Percentiles rank a stretch among this genome's conserved stretches.
Evolutionary conservation across 495 filamentous ascomycete species (phyloP).

Genomic region (Daldinia grandis): DNA sequence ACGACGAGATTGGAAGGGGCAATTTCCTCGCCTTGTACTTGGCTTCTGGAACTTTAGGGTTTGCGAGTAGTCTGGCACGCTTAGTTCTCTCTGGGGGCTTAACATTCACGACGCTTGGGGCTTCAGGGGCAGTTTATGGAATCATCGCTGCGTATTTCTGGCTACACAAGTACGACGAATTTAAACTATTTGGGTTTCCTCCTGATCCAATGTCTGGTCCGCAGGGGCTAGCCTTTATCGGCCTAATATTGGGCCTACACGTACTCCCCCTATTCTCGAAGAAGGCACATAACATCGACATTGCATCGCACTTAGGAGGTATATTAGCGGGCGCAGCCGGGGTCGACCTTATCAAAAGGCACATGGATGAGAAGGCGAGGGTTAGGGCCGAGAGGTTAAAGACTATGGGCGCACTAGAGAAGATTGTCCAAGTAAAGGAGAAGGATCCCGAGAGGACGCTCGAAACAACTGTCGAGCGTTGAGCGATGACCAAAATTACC

Average conservation of each 20-base stretch:
- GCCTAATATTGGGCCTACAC: conserved; percentile 57
- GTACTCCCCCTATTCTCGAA: conserved; percentile 52
- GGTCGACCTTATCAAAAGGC: conserved; percentile 41
- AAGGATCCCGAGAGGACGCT: conserved; percentile 2
- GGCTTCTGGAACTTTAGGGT: conserved; percentile 70
- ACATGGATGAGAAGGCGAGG: conserved; percentile 41
- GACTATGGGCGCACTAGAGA: conserved; percentile 29
- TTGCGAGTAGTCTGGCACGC: conserved; percentile 66
- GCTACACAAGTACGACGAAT: conserved; percentile 63
- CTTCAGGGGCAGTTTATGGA: conserved; percentile 76
- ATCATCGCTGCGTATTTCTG: conserved; percentile 73
- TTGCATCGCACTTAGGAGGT: conserved; percentile 78
- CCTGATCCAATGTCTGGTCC: conserved; percentile 60
- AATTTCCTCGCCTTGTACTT: conserved; percentile 84
- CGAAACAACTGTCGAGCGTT: background rate
- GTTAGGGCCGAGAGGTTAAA: conserved; percentile 37
- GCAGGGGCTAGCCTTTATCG: conserved; percentile 59
- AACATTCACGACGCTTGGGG: conserved; percentile 65
- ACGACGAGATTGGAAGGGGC: conserved; percentile 88
- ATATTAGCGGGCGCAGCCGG: conserved; percentile 60
- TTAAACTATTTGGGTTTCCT: conserved; percentile 61
- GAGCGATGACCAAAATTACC: background rate
- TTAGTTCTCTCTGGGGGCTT: conserved; percentile 61
- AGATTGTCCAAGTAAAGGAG: conserved; percentile 25
- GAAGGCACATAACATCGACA: conserved; percentile 59